phyloP scores from a whole-genome alignment of 495 filamentous ascomycete genomes.

The Hyaloscypha hepaticicola region DNA sequence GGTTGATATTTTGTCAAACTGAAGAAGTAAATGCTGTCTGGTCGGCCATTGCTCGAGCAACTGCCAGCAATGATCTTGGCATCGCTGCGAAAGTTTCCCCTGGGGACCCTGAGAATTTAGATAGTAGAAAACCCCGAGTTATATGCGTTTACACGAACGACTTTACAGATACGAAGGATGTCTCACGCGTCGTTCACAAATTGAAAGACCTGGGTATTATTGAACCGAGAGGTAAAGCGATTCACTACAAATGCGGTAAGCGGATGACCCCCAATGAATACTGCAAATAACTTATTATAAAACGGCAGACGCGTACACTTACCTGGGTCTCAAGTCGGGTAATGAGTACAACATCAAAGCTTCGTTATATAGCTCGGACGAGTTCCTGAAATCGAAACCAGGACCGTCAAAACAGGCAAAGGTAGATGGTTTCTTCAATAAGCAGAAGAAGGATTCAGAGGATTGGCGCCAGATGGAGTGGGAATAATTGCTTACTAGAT shows the following conservation, averaged over 20 bases:
- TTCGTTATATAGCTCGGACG: conserved; percentile 50
- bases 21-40: conserved; percentile 62
- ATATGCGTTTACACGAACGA: conserved; percentile 79
- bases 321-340: conserved; percentile 60
- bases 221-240: conserved; percentile 35
- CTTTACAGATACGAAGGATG: conserved; percentile 65
- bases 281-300: not conserved
- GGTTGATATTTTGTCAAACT: conserved; percentile 74
- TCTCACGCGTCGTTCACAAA: conserved; percentile 60
- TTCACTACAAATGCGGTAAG: conserved; percentile 76
- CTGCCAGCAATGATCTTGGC: conserved; percentile 63
- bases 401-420: conserved; percentile 4
- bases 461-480: conserved; percentile 14
- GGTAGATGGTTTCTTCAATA: conserved; percentile 24
- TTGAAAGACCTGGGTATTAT: conserved; percentile 61
- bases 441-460: conserved; percentile 17
- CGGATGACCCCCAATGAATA: conserved; percentile 1
- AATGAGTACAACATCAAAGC: conserved; percentile 71
- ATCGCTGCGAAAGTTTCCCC: conserved; percentile 69
- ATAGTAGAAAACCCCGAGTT: conserved; percentile 45
- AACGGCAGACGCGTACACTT: conserved; percentile 65
- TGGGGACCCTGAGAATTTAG: conserved; percentile 35
- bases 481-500: conserved; percentile 13
- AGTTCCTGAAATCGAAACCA: conserved; percentile 31
- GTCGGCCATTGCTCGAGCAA: conserved; percentile 60